These are phyloP conservation scores for Astrothelium subdiscretum DNA, from an alignment of 495 filamentous ascomycete species.

Conservation along the genomic window DNA sequence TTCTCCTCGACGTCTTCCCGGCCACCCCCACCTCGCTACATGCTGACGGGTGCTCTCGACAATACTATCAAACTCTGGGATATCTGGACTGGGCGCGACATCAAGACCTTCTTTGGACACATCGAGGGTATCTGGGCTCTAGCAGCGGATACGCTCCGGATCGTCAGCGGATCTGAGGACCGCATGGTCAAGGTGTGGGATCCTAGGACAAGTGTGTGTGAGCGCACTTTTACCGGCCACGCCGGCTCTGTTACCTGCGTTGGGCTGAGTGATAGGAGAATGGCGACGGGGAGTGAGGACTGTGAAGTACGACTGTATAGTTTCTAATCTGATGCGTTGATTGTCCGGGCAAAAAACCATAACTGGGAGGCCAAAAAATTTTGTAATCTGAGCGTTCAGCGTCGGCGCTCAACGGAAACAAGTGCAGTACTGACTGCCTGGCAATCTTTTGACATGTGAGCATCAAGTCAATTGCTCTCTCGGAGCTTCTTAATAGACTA, in stretches of 20 bases:
- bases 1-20: conserved; percentile 28
- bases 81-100: conserved; percentile 61
- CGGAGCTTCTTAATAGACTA: neutral
- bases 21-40: conserved; percentile 68
- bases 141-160: conserved; percentile 77
- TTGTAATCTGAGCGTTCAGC: neutral
- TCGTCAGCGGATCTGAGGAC: conserved; percentile 84
- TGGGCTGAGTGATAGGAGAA: conserved; percentile 72
- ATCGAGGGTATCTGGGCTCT: conserved; percentile 93
- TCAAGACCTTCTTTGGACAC: conserved; percentile 90
- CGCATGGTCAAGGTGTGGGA: conserved; percentile 97
- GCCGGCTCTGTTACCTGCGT: conserved; percentile 84
- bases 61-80: conserved; percentile 91
- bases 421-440: neutral
- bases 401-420: neutral
- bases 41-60: conserved; percentile 85
- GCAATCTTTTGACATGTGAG: neutral
- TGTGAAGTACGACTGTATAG: conserved; percentile 67
- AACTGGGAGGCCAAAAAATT: too few species aligned
- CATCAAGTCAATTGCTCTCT: neutral
- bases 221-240: conserved; percentile 83
- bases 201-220: conserved; percentile 76
- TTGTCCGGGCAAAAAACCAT: too few species aligned
- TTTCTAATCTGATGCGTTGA: conserved; percentile 6
- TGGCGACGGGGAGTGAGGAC: conserved; percentile 88